Evolutionary conservation across 2,329 filamentous ascomycete species (phyloP).

Genomic region (Teratosphaeria pseudoeucalypti): DNA sequence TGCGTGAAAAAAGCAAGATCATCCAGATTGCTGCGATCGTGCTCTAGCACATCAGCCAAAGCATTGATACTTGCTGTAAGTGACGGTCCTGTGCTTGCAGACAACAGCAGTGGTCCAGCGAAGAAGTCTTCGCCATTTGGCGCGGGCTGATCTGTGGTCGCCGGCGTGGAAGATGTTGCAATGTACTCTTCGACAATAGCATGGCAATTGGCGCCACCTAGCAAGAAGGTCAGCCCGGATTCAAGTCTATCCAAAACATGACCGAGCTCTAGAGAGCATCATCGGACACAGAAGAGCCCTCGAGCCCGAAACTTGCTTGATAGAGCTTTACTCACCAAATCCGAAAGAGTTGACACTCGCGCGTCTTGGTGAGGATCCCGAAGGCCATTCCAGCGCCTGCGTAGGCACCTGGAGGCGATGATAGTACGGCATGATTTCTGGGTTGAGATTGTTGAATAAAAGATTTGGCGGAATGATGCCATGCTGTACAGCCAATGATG

Average conservation of each 20-base stretch:
- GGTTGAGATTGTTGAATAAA: background rate
- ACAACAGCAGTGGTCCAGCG: background rate
- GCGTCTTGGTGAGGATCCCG: background rate
- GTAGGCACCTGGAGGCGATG: background rate
- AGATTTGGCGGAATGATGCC: constrained; percentile 12
- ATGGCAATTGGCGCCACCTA: background rate
- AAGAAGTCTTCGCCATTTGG: background rate
- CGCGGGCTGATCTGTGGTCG: background rate
- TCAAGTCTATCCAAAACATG: no score
- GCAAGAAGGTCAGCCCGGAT: background rate
- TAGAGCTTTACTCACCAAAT: background rate
- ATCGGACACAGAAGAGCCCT: no score
- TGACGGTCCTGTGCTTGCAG: background rate
- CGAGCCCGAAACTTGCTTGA: no score
- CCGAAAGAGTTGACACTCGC: background rate
- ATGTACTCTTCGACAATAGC: background rate
- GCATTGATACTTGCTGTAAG: background rate
- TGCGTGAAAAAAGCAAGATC: background rate
- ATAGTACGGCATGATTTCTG: background rate
- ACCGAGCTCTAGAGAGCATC: no score
- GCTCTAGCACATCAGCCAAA: background rate
- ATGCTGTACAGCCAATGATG: constrained; percentile 13
- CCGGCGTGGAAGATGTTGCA: background rate
- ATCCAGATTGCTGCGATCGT: background rate
- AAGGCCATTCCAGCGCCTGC: background rate